Base-by-base conservation (phyloP, 495 filamentous ascomycete species). In the Penicillium steckii region DNA sequence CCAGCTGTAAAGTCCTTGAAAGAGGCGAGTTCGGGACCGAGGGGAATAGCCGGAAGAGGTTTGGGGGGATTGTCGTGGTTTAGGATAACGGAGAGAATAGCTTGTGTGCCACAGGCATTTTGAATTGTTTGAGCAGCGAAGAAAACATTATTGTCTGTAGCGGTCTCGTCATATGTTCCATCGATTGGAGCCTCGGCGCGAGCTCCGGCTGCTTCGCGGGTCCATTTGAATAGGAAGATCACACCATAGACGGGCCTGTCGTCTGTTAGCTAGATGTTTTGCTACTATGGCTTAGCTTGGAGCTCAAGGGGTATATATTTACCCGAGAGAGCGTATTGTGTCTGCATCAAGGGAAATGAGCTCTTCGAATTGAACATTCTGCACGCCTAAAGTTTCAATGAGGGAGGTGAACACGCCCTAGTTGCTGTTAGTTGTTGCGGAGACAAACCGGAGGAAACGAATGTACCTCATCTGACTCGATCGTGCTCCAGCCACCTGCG, bases 211-310 rank as follows among this genome's bases (percentile, higher is more conserved):
- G 84, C 76, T 67, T 89, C 87, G 37, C 87, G 89, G 19, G 87
- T 90, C 75, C 89, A 99, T 77, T 96, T 97, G 85, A 99, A 99
- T 67, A 99, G 90, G 75, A 99, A 97, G 67, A 99, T 97, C 56
- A 97, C 91, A 67, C 94, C 94, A 75, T 97, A 96, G 56, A 96
- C 82, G 35, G 90, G 88, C 56, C 88, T 86, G 18, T 2, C n/a
- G 21, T 27, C 40, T 49, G 40, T 62, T 64, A 54, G 51, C 27
- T 53, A 50, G 26, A n/a, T 27, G 23, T 46, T 13, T 25, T 37
- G 44, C 10, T 50, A 29, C 23, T 40, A 55, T 43, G 42, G 41
- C 30, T 40, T 22, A 35, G 45, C 40, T 42, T 32, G 27, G 24
- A 32, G 40, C 21, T 53, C 26, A 21, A 18, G 27, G 13, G 48